Percentiles rank a stretch among this genome's conserved stretches.
These are phyloP conservation scores for Pleurotus tuoliensis DNA, from an alignment of 768 basidiomycete genomes.

Conservation along the genomic window DNA sequence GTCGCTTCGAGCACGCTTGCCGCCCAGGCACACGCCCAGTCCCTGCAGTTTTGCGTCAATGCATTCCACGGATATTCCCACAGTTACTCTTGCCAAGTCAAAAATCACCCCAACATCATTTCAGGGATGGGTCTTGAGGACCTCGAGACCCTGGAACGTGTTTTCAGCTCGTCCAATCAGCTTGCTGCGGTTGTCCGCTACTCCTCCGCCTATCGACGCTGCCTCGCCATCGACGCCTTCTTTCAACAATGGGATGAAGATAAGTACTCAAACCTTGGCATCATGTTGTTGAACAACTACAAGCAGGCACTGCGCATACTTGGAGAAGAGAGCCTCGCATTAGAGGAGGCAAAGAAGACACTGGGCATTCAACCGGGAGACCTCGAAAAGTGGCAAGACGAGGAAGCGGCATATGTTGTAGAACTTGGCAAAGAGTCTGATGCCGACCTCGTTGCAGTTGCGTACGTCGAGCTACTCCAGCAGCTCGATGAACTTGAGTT, in stretches of 20 bases:
- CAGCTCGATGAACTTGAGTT: constrained; percentile 12
- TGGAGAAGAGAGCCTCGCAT: no score
- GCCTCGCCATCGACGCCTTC: no score
- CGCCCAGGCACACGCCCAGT: constrained; percentile 9
- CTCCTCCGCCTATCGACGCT: no score
- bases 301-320: no score
- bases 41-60: constrained; percentile 20
- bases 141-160: no score
- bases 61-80: constrained; percentile 27
- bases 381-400: constrained; percentile 7
- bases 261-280: no score
- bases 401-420: not conserved
- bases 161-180: no score
- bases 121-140: no score
- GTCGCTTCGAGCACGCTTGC: constrained; percentile 13
- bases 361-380: constrained; percentile 12
- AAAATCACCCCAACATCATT: constrained; percentile 15
- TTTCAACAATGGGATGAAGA: no score
- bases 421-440: constrained; percentile 9
- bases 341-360: no score
- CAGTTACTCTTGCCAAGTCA: constrained; percentile 26
- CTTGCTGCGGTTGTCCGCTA: no score
- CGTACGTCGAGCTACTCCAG: constrained; percentile 7
- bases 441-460: constrained; percentile 7
- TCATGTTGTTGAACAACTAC: no score